Evolutionary conservation across 768 basidiomycete species (phyloP), one percentile per base, ranked within the genome.

Genomic region (Pleurotus tuber-regium): DNA sequence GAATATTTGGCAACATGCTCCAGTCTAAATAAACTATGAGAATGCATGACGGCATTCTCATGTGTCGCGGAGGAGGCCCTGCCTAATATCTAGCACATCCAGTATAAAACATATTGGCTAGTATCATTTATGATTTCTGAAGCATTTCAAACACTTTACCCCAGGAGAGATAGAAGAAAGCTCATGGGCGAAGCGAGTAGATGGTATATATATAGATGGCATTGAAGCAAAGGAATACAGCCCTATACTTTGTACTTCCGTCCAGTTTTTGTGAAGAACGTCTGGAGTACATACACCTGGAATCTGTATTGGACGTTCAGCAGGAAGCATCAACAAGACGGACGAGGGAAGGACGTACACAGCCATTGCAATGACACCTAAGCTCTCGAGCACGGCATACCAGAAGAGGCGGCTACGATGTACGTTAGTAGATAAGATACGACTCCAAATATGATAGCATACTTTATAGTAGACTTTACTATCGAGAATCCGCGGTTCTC

Each of bases 201-300:
- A n/a, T n/a, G n/a, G n/a, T n/a, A n/a, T n/a, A n/a, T n/a, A n/a
- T n/a, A n/a, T n/a, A n/a, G n/a, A n/a, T n/a, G n/a, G n/a, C n/a
- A n/a, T n/a, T n/a, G n/a, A n/a, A n/a, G n/a, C n/a, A n/a, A n/a
- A 38, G 35, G 21, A 38, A 38, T 38, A 38, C 35, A 38, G 21
- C 2, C 8, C 66, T 83, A 92, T 62, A 92, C 90, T 74, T 91
- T 92, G 76, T 92, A 93, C 62, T 84, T 77, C 66, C 91, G 81
- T 29, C 91, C 92, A 6, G 92, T 93, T 67, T 87, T 83, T n/a
- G 90, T 93, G 72, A 98, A 98, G 84, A 96, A 98, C 16, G 92
- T 95, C 69, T 95, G 92, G 19, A 98, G 79, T 39, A 95, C 75
- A 65, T 93, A 96, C 10, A 96, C 89, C 70, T 98, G 94, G 53